Base-by-base conservation (phyloP, 768 basidiomycete species). In the Lentinus tigrinus region DNA sequence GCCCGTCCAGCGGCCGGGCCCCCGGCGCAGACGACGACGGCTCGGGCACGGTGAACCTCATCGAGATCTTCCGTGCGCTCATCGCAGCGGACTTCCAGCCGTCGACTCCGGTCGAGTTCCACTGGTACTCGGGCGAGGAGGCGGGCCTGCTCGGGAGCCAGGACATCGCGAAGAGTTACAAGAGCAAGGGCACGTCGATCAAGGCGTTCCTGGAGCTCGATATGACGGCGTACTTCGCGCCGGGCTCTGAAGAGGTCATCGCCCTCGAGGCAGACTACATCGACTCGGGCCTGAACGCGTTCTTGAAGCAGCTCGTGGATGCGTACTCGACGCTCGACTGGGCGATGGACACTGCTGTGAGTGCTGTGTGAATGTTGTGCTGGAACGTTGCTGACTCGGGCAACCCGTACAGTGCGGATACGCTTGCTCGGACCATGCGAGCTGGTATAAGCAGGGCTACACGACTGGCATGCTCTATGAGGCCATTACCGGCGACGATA, bases 41-140 rank as follows among this genome's bases (percentile, higher is more conserved):
- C n/a, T 75, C 76, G 23, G 80, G 80, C 14, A 72, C 73, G 23
- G 75, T 79, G 13, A 77, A 76, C 49, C 73, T 80, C 39, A 69
- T 81, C 8, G 79, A 81, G 63, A 70, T 75, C 1, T 75, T 77
- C 58, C 73, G 79, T 23, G 70, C 72, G 2, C 70, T 81, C 36
- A 51, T 81, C 24, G 75, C 73, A 2, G 65, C 74, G 26, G 73
- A 70, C n/a, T 80, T 77, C 64, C 69, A 64, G 31, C 80, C 79
- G 0, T 67, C 65, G 9, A 75, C 71, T 27, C 72, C 79, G 21
- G 66, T 81, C 31, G 78, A 81, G 52, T 80, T 80, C 58, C 79
- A 81, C 51, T 82, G 78, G 80, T 82, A 74, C 58, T 73, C 78
- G 21, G 78, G 72, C 37, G 77, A 80, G 54, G 75, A 57, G 58